phyloP scores from a whole-genome alignment of 2,329 filamentous ascomycete genomes.

The Pseudogymnoascus sp. region DNA sequence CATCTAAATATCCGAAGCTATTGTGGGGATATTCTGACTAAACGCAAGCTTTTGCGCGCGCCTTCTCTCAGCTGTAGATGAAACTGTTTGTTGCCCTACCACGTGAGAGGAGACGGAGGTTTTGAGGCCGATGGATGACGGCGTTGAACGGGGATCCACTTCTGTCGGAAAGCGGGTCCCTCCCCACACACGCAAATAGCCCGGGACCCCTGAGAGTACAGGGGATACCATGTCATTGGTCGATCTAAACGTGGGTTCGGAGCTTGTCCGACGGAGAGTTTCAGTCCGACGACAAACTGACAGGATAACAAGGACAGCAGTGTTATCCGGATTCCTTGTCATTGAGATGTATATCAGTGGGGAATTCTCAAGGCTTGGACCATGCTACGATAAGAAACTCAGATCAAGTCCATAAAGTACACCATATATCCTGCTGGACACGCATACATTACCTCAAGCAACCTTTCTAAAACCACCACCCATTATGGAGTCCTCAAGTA shows the following conservation, averaged over 20 bases:
- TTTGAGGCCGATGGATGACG: background rate
- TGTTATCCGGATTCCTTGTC: background rate
- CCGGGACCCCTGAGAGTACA: background rate
- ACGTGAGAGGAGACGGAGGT: background rate
- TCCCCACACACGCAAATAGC: background rate
- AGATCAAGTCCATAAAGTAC: background rate
- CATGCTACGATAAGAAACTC: background rate
- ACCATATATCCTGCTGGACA: background rate
- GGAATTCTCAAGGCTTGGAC: background rate
- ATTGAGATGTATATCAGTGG: background rate
- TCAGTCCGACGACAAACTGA: background rate
- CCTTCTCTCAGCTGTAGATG: too few species aligned
- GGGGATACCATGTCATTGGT: background rate
- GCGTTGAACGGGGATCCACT: background rate
- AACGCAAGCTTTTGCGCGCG: background rate
- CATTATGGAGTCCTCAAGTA: background rate
- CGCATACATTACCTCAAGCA: background rate
- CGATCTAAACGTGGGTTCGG: background rate
- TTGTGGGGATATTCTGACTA: background rate
- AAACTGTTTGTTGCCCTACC: background rate
- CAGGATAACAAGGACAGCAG: background rate
- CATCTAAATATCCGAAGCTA: background rate
- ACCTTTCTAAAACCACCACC: background rate
- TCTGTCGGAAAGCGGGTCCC: background rate
- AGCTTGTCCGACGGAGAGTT: background rate